Evolutionary conservation across 1,284 basidiomycete genomes (phyloP), one percentile per base, ranked within the genome.

Genomic region (Coriolopsis trogii): DNA sequence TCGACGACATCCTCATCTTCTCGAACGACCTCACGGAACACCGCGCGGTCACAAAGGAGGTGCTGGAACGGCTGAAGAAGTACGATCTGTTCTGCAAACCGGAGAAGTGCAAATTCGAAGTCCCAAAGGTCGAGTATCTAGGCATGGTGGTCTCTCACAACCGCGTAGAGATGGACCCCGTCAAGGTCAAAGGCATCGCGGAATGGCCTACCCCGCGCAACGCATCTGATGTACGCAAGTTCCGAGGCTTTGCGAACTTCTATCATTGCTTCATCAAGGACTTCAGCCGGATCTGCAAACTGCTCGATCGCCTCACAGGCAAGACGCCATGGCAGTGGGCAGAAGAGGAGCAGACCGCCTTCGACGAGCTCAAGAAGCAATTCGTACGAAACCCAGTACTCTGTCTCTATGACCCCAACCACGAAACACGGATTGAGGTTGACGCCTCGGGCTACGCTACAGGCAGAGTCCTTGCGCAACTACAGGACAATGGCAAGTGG

Each of bases 211-310:
- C 18, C 6, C 31, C 31, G 29, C 28, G n/a, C 9, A 29, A 41
- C 1, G 42, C 71, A 6, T 61, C 62, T 16, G 59, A 71, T 6
- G 43, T 74, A 4, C 61, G 67, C 28, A 41, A n/a, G 6, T 55
- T 55, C 38, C 31, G 42, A 6, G 47, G 53, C 4, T 55, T 55
- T 26, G 53, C 37, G 0, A 53, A 53, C 46, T 79, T 73, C 60
- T 81, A 79, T 43, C 40, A 70, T 0, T 42, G 66, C 0, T 81
- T 80, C 51, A 72, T 81, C 15, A 26, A 64, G 6, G 58, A 67
- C 12, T 81, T 70, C 50, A 60, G 73, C 0, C 48, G 65, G 4
- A 63, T 73, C 18, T 65, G 65, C 0, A 16, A 25, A 0, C 71
- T 69, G 0, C 52, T 81, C 0, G 49, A 59, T 29, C 37, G 53